Evolutionary conservation across 495 filamentous ascomycete species (phyloP).

Genomic region (Lepraria neglecta): DNA sequence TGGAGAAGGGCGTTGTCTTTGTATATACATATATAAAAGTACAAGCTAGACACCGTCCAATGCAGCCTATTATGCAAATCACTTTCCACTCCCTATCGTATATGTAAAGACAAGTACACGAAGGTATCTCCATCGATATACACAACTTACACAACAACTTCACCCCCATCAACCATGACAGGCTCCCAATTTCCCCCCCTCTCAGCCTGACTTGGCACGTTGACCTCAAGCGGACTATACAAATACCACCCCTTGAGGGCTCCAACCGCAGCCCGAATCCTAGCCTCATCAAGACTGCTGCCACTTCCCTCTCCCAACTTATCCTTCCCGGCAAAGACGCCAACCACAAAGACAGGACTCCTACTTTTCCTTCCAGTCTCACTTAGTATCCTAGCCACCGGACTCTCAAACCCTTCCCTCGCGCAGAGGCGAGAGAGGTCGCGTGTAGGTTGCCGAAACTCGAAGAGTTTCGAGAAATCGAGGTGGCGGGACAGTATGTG

Average conservation of each 20-base stretch:
- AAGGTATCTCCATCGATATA: background rate
- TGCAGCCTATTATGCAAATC: slow-evolving; percentile 16
- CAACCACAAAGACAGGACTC: slow-evolving; percentile 89
- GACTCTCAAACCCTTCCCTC: slow-evolving; percentile 80
- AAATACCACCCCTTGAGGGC: slow-evolving; percentile 93
- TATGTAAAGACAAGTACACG: background rate
- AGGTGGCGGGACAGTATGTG: slow-evolving; percentile 79
- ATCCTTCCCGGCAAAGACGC: slow-evolving; percentile 81
- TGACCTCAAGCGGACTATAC: slow-evolving; percentile 68
- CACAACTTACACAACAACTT: slow-evolving; percentile 61
- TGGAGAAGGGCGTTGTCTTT: slow-evolving; percentile 15
- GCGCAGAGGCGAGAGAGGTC: slow-evolving; percentile 75
- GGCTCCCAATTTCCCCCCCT: slow-evolving; percentile 66
- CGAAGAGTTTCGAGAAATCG: slow-evolving; percentile 67
- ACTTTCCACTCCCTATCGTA: background rate
- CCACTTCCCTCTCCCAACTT: slow-evolving; percentile 83
- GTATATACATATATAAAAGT: slow-evolving; percentile 10
- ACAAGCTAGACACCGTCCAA: slow-evolving; percentile 13
- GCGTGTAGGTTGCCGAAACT: slow-evolving; percentile 72
- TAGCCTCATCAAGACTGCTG: slow-evolving; percentile 65
- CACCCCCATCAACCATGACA: slow-evolving; percentile 81
- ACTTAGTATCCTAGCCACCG: slow-evolving; percentile 75
- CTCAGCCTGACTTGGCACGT: slow-evolving; percentile 72
- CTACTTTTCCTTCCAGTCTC: slow-evolving; percentile 81
- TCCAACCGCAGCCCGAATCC: slow-evolving; percentile 68